phyloP scores from a whole-genome alignment of 1,139 yeast species.

The Kluyveromyces marxianus region DNA sequence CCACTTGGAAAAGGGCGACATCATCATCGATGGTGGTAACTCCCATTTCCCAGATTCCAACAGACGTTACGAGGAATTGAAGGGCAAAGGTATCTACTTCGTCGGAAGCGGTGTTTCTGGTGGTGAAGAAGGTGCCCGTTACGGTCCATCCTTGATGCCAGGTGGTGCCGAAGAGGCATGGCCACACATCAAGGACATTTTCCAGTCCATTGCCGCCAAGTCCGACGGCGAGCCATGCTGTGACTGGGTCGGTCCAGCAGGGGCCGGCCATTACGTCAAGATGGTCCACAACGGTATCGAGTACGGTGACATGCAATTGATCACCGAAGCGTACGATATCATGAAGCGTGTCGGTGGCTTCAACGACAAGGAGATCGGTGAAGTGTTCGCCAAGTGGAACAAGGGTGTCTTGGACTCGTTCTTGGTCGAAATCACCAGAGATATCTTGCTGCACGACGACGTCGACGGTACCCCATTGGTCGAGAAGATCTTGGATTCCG shows the following conservation, averaged over 20 bases:
- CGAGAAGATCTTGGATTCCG: slow-evolving; percentile 92
- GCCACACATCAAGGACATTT: slow-evolving; percentile 95
- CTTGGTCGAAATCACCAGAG: slow-evolving; percentile 95
- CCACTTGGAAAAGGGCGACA: slow-evolving; percentile 91
- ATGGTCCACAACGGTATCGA: slow-evolving; percentile 99
- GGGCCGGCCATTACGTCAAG: slow-evolving; percentile 98
- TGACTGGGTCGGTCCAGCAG: slow-evolving; percentile 99
- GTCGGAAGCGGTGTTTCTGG: slow-evolving; percentile 99
- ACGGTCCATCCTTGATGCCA: slow-evolving; percentile 99
- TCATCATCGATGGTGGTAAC: slow-evolving; percentile 99
- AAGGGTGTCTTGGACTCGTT: slow-evolving; percentile 96
- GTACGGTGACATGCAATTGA: slow-evolving; percentile 99
- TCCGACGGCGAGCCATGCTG: slow-evolving; percentile 98
- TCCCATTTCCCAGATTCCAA: slow-evolving; percentile 98
- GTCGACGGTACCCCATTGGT: slow-evolving; percentile 86
- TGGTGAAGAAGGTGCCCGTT: slow-evolving; percentile 99
- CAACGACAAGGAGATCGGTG: slow-evolving; percentile 87
- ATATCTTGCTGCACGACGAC: slow-evolving; percentile 81
- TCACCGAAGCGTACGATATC: slow-evolving; percentile 94
- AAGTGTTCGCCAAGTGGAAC: slow-evolving; percentile 90
- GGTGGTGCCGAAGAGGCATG: slow-evolving; percentile 98
- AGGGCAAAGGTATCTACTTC: slow-evolving; percentile 78
- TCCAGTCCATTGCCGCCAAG: slow-evolving; percentile 95
- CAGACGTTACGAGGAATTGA: slow-evolving; percentile 90
- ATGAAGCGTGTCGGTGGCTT: slow-evolving; percentile 92